phyloP scores from a whole-genome alignment of 768 basidiomycete species.

The Panellus pusillus region DNA sequence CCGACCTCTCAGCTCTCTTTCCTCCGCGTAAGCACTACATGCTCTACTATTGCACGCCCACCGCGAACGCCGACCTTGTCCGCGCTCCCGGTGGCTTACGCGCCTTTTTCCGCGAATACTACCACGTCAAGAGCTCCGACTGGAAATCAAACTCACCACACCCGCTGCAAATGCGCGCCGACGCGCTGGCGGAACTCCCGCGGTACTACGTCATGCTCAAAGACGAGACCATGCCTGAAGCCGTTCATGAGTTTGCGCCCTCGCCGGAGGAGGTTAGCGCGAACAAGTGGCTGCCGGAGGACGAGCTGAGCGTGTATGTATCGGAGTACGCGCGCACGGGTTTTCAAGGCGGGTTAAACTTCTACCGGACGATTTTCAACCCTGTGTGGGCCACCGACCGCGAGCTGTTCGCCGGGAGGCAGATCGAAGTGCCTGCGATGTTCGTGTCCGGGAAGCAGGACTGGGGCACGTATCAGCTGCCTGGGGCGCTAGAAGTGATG shows the following conservation, averaged over 20 bases:
- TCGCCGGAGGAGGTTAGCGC: conserved; percentile 27
- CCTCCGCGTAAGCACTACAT: conserved; percentile 62
- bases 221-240: conserved; percentile 52
- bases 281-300: conserved; percentile 49
- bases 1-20: conserved; percentile 37
- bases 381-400: conserved; percentile 39
- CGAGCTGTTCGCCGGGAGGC: conserved; percentile 44
- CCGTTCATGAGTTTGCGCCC: conserved; percentile 37
- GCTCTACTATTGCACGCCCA: conserved; percentile 46
- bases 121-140: conserved; percentile 60
- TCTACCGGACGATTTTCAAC: conserved; percentile 47
- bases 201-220: conserved; percentile 64
- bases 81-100: conserved; percentile 44
- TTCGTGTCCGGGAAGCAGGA: conserved; percentile 57
- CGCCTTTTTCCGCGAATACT: conserved; percentile 53
- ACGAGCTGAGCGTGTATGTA: conserved; percentile 50
- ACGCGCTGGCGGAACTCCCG: conserved; percentile 44
- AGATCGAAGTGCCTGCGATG: conserved; percentile 53
- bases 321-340: conserved; percentile 51
- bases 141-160: conserved; percentile 44
- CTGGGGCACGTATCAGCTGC: conserved; percentile 61
- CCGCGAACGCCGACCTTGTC: conserved; percentile 48
- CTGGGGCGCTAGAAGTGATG: conserved; percentile 35
- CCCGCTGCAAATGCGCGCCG: conserved; percentile 35
- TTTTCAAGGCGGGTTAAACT: conserved; percentile 64